phyloP scores from a whole-genome alignment of 140 eudicot species.

The Bidens hawaiensis region DNA sequence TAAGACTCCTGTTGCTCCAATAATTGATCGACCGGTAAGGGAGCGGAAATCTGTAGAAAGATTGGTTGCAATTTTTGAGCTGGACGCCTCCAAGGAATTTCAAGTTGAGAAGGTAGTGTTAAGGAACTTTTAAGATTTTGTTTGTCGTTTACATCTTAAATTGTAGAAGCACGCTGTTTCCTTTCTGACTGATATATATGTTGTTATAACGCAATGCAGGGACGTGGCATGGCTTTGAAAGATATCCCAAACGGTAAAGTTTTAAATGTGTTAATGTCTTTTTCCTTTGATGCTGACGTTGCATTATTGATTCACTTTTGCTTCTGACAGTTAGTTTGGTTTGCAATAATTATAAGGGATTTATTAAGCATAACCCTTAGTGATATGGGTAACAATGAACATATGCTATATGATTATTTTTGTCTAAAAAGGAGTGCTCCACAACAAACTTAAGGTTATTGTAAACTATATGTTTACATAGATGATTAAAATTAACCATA shows the following conservation, averaged over 20 bases:
- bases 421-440: constrained; percentile 1
- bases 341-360: neutral
- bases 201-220: constrained; percentile 57
- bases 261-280: neutral
- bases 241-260: constrained; percentile 83
- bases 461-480: neutral
- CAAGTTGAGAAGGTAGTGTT: constrained; percentile 66
- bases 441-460: neutral
- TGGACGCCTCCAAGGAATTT: constrained; percentile 57
- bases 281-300: neutral
- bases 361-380: neutral
- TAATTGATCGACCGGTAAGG: constrained; percentile 74
- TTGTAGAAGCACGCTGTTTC: neutral
- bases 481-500: neutral
- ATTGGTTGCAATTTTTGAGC: constrained; percentile 77
- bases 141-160: constrained; percentile 17
- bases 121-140: neutral
- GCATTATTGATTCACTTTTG: neutral
- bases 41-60: constrained; percentile 92
- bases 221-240: constrained; percentile 85
- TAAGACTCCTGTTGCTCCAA: constrained; percentile 52
- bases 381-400: neutral
- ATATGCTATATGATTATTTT: neutral
- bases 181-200: constrained; percentile 5
- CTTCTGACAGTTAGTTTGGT: neutral